Evolutionary conservation across 179 eudicot genomes (phyloP), one percentile per base, ranked within the genome.

Genomic region (Corrigiola litoralis): DNA sequence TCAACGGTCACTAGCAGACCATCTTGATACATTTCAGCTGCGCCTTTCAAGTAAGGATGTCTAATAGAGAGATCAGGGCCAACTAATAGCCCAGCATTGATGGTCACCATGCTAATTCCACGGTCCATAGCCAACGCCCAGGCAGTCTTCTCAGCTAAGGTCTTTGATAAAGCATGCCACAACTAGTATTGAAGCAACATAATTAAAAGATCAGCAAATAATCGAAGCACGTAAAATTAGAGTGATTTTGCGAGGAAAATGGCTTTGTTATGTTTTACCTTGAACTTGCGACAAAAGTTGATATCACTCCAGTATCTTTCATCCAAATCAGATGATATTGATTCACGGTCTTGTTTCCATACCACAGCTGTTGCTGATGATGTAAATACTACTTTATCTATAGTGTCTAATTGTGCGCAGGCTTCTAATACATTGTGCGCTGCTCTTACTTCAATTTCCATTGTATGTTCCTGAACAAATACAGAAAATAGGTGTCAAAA

Each of bases 121-220:
- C 88, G 61, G 73, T 85, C 91, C 84, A 79, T 84, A 11, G 88
- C 91, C 36, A 85, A 65, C 2, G 88, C 88, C 91, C 91, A 85
- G 0, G 91, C 88, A 3, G 75, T 71, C 83, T 81, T 85, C 74
- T 85, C 88, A 0, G 88, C 84, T 67, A 77, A 18, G 1, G 84
- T 85, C 75, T 85, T 85, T 11, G 88, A 77, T 36, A 84, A 42
- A 0, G 81, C 88, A 32, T 84, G 79, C 88, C 86, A 84, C 33
- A 84, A 58, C 90, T 82, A 65, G 11, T 54, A 50, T 46, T 12
- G 21, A 0, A 36, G 9, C 14, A n/a, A 13, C 4, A 48, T 5
- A 32, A 21, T 28, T 32, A 38, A 38, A 12, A 38, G 4, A 2
- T 38, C 44, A 11, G 13, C 6, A 1, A 38, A 4, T 38, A 38